Evolutionary conservation across 495 filamentous ascomycete species (phyloP).

Genomic region (Neurospora sublineolata): DNA sequence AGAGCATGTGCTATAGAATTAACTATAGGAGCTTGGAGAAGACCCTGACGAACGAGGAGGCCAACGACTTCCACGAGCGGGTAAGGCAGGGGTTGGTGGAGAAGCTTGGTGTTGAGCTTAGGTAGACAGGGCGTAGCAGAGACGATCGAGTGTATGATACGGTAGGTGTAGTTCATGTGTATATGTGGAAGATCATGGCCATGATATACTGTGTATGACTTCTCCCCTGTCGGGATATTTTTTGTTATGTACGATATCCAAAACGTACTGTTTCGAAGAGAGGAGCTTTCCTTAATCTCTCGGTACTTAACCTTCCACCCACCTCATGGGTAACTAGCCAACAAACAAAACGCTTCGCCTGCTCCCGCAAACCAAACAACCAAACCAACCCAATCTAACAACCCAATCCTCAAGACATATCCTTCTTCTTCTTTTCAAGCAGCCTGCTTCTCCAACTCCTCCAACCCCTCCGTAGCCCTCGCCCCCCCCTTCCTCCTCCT

Average conservation of each 20-base stretch:
- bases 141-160: neutral
- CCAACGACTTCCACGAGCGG: constrained; percentile 60
- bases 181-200: neutral
- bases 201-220: neutral
- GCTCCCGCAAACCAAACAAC: neutral
- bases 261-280: neutral
- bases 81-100: constrained; percentile 51
- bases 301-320: neutral
- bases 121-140: constrained; percentile 31
- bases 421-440: neutral
- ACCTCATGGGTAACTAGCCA: neutral
- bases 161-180: neutral
- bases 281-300: neutral
- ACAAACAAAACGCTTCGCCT: neutral
- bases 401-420: neutral
- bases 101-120: constrained; percentile 68
- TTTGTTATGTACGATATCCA: neutral
- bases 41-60: constrained; percentile 72
- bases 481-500: constrained; percentile 41
- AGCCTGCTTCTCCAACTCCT: constrained; percentile 14
- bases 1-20: constrained; percentile 83
- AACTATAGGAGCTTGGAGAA: constrained; percentile 83
- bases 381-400: neutral
- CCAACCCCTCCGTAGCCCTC: constrained; percentile 36
- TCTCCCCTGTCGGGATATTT: neutral